Base-by-base conservation (phyloP, 495 filamentous ascomycete genomes). In the Xylaria telfairii region DNA sequence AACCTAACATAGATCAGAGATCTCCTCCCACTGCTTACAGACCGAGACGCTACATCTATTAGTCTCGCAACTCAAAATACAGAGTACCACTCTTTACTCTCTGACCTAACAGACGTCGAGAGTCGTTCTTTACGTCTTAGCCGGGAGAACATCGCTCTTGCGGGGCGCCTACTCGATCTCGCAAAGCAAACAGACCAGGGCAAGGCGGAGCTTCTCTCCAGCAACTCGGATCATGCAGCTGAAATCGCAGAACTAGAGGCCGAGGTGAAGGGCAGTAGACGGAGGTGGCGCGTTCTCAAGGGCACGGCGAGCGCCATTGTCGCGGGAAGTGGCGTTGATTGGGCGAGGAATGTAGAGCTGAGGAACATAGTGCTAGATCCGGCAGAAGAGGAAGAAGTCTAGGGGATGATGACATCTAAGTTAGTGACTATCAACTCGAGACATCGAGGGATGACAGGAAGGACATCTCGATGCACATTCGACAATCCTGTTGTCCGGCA, bases 251-350 rank as follows among this genome's bases (percentile, higher is more conserved):
- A 73, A n/a, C 77, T 90, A 13, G 89, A 92, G 67, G 77, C 73
- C 19, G 84, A 90, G 32, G 76, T 90, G 47, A 86, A 83, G 71
- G 80, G 79, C 19, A 88, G 87, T 70, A 87, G 86, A 71, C 87
- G 89, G 54, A 81, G 83, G 73, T 93, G 91, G 90, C 89, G 89
- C 63, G 87, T 89, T 46, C 88, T 95, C 81, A 94, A 95, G 80
- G 90, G 86, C 47, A 86, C 92, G 32, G 85, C 90, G 15, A 91
- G 90, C 66, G 92, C 89, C 4, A 85, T 92, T 46, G 87, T 97
- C 41, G 93, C 91, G 28, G 93, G 91, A 8, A 97, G 94, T 78
- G 94, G 94, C 53, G 81, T 96, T 42, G 88, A 97, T 72, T 97
- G 94, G 94, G 89, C 87, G 26, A 83, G 88, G 57, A 89, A 97